Base-by-base conservation (phyloP, 495 filamentous ascomycete genomes). In the Hyaloscypha finlandica region DNA sequence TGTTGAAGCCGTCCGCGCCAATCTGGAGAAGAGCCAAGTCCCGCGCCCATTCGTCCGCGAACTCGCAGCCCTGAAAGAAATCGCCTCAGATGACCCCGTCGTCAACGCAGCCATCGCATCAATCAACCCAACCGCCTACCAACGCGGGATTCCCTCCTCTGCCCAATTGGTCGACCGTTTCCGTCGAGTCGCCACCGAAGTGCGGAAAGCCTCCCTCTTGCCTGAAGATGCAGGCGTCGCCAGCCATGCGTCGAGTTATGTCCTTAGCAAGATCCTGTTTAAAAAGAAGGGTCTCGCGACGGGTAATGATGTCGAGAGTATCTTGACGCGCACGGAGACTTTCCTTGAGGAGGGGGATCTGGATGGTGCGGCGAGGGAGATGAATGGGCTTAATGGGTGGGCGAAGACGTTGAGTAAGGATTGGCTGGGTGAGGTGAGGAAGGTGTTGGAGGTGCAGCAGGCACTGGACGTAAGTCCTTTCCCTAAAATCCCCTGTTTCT, bases 221-320 rank as follows among this genome's bases (percentile, higher is more conserved):
- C 95, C 95, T 22, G 93, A 96, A 60, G 89, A 96, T 70, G 95
- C 96, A 4, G 95, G 95, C 65, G 91, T 97, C 25, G 94, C 95
- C 16, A 93, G 90, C 73, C 95, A 98, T 76, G 92, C 94, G 1
- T 91, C 91, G 14, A 96, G 91, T 77, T 88, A 90, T 70, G 80
- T 94, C 31, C 76, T 99, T 75, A 96, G 91, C 81, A 94, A 96
- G 78, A 81, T 97, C 30, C 84, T 97, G 77, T 98, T 99, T 84
- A 90, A 89, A 83, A 97, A 97, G 82, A 85, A 92, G 73, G 91
- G 89, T n/a, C 81, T 95, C 52, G 88, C 94, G 1, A 84, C 85
- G 32, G 94, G 96, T 30, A 87, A 95, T 71, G 95, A 99, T 74
- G 94, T 98, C 25, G 95, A 98, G 83, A 96, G 92, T 74, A 87